Evolutionary conservation across 768 basidiomycete genomes (phyloP), one percentile per base, ranked within the genome.

Genomic region (Naganishia kalamii): DNA sequence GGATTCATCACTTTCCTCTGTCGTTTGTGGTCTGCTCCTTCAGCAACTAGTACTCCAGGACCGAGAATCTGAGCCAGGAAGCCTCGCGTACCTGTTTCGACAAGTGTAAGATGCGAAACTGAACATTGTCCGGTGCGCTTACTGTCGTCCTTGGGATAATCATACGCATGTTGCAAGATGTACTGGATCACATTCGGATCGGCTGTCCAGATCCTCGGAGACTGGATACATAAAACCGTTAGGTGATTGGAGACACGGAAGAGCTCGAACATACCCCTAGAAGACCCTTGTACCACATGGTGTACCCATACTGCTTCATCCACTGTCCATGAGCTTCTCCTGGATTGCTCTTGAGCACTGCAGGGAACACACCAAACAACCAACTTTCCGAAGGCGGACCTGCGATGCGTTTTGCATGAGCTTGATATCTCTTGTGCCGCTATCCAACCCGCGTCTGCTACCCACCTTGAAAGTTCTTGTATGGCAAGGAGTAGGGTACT

Each of bases 11-110:
- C 84, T 82, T 72, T 82, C 81, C 62, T 67, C 80, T 92, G 91
- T 40, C 89, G 86, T 70, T 84, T 88, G 79, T 94, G 90, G 40
- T 79, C 79, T 0, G 83, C 82, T 21, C 86, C 86, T 62, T 78
- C 77, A 1, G 73, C 75, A 2, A 74, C 67, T 13, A 78, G 60
- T 1, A 74, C 69, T 29, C 80, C 92, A 62, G 85, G 85, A 0
- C 92, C 92, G 65, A 96, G 88, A 65, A 92, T 83, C 62, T 83
- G 81, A 17, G 85, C 84, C 37, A 96, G 88, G 47, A 89, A 78
- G 49, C 82, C 80, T 27, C 91, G 85, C 1, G 89, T 87, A 68
- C 37, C 54, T 57, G 23, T 25, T 10, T 6, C 10, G 21, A 32
- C n/a, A 40, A 57, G 11, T 19, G 13, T 40, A 23, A 37, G 15